Evolutionary conservation across 177 flowering plant genomes (phyloP), one percentile per base, ranked within the genome.

Genomic region (Vitis hybrid): DNA sequence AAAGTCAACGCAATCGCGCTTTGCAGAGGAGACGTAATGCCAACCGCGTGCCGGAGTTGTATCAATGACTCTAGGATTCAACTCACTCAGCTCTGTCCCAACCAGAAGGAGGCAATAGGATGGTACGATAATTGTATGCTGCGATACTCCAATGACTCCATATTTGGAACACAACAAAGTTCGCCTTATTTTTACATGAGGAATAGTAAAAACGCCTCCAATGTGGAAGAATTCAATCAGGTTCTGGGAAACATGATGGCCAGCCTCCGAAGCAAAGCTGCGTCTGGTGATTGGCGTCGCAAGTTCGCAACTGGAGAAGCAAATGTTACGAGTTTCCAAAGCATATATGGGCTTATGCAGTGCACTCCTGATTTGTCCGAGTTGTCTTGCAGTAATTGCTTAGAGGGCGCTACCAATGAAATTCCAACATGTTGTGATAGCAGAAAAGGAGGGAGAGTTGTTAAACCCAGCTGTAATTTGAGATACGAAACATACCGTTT

Each of bases 1-100:
- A 40, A 32, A 52, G 76, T 60, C 34, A 62, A 72, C 34, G 73
- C 71, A 34, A 55, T 81, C 12, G 77, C 75, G 1, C 73, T 78
- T n/a, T 75, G 83, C 54, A 66, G 79, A 52, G 79, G 74, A 19
- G 79, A 81, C 45, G 45, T 54, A 6, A 10, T 15, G 1, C 50
- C 23, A 2, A 61, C 45, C 10, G 17, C 8, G 3, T 80, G 83
- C 67, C 65, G 19, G 6, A 64, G 18, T 14, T 80, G 83, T 52
- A 11, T 77, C 40, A 71, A 65, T 6, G 56, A 65, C 10, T 30
- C 73, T 2, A 30, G 40, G 11, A 1, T 5, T 1, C 61, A 32
- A 45, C 51, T 75, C 66, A 2, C 4, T 4, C 50, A 45, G 30
- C 57, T 2, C 6, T 75, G 74, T 70, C 71, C 78, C 10, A 54